Percentiles rank a stretch among this genome's conserved stretches.
These are phyloP conservation scores for Zopfochytrium polystomum DNA, from an alignment of 371 early-diverging fungal species.

Conservation along the genomic window DNA sequence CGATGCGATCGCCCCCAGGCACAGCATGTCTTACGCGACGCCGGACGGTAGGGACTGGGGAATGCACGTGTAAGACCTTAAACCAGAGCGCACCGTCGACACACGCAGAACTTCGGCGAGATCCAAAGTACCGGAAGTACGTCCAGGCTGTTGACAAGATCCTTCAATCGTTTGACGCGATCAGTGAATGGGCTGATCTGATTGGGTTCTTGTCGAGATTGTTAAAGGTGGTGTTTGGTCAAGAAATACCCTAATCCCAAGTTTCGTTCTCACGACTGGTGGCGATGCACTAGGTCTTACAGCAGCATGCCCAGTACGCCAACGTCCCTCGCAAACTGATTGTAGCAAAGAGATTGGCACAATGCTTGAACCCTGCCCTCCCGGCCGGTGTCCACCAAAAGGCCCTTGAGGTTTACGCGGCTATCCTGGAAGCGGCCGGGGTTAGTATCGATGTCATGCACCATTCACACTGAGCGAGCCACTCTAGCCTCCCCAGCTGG, in stretches of 20 bases:
- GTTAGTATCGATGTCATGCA: constrained; percentile 56
- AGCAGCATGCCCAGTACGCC: constrained; percentile 72
- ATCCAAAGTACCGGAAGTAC: constrained; percentile 77
- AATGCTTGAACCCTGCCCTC: constrained; percentile 97
- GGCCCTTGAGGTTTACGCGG: constrained; percentile 85
- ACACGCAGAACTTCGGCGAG: constrained; percentile 46
- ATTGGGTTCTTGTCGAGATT: constrained; percentile 85
- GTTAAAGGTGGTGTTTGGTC: constrained; percentile 57
- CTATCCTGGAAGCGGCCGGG: constrained; percentile 81
- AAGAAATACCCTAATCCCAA: not conserved
- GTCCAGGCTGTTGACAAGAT: constrained; percentile 79
- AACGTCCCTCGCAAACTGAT: constrained; percentile 79
- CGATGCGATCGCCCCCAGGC: too few species aligned
- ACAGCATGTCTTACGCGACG: too few species aligned
- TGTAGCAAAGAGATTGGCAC: constrained; percentile 93
- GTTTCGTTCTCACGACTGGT: not conserved
- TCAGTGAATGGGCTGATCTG: constrained; percentile 95
- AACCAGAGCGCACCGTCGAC: too few species aligned
- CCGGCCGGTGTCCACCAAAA: constrained; percentile 99
- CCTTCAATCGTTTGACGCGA: constrained; percentile 84
- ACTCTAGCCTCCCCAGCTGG: constrained; percentile 61
- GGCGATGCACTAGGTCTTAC: constrained; percentile 58
- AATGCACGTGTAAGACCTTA: too few species aligned
- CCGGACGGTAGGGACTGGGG: too few species aligned
- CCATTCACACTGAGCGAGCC: not conserved